phyloP scores from a whole-genome alignment of 1,284 basidiomycete species.

The Pisolithus thermaeus region DNA sequence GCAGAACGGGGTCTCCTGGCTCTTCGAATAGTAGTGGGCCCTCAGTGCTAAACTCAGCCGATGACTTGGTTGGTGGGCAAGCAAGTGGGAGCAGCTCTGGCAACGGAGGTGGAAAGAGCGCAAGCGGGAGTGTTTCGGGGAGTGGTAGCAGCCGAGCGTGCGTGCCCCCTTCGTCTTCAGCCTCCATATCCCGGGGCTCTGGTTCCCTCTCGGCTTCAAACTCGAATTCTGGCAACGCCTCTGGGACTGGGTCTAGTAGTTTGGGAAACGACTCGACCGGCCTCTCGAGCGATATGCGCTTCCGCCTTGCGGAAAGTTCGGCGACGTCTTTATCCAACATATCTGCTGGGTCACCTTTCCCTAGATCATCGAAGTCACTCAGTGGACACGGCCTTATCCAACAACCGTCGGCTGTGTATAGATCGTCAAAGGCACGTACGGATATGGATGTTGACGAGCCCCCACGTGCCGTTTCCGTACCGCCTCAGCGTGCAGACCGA shows the following conservation, averaged over 20 bases:
- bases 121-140: slow-evolving; percentile 3
- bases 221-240: slow-evolving; percentile 22
- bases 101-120: slow-evolving; percentile 2
- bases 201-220: slow-evolving; percentile 13
- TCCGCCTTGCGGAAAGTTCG: slow-evolving; percentile 23
- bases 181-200: not conserved
- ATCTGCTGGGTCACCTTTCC: slow-evolving; percentile 17
- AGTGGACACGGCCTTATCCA: slow-evolving; percentile 5
- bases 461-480: slow-evolving; percentile 15
- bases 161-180: slow-evolving; percentile 8
- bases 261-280: not conserved
- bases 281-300: slow-evolving; percentile 15
- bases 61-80: slow-evolving; percentile 17
- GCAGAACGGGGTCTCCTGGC: slow-evolving; percentile 20
- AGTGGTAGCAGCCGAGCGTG: slow-evolving; percentile 3
- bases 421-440: slow-evolving; percentile 1
- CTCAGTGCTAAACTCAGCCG: slow-evolving; percentile 20
- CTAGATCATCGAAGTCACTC: slow-evolving; percentile 1
- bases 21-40: slow-evolving; percentile 22
- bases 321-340: slow-evolving; percentile 24
- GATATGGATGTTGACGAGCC: slow-evolving; percentile 28
- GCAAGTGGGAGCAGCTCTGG: slow-evolving; percentile 9
- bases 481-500: slow-evolving; percentile 7
- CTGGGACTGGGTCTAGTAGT: slow-evolving; percentile 10
- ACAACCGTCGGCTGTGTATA: slow-evolving; percentile 5